phyloP scores from a whole-genome alignment of 129 eudicot species.

The carrot (Daucus carota) region DNA sequence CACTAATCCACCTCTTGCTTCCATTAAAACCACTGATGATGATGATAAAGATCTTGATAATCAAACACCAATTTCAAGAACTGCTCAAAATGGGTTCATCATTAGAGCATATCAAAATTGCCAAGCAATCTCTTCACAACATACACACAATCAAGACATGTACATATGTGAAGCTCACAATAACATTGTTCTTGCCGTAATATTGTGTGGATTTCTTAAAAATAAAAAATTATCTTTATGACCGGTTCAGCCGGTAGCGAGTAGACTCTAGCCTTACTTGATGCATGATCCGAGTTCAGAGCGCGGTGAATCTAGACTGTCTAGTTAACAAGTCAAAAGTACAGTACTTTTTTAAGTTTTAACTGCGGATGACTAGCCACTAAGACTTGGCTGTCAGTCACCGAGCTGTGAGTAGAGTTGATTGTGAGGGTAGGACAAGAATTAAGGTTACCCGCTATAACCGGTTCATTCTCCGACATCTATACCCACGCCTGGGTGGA shows the following conservation, averaged over 20 bases:
- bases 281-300: neutral
- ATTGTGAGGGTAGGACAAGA: neutral
- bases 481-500: neutral
- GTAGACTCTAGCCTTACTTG: neutral
- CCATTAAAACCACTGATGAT: constrained; percentile 29
- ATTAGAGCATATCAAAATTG: neutral
- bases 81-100: neutral
- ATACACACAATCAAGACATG: neutral
- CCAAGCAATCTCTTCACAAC: neutral
- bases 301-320: neutral
- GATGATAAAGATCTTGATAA: neutral
- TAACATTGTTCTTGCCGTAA: neutral
- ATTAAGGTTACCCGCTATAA: neutral
- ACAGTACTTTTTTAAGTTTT: neutral
- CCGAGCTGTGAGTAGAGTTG: neutral
- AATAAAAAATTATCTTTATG: neutral
- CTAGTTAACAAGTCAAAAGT: no score
- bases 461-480: constrained; percentile 4
- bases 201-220: neutral
- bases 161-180: neutral
- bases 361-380: neutral
- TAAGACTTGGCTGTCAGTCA: neutral
- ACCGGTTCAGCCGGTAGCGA: neutral
- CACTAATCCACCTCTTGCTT: constrained; percentile 77
- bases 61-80: neutral